phyloP scores from a whole-genome alignment of 1,139 yeast species.

The Magnusiomyces sp. region DNA sequence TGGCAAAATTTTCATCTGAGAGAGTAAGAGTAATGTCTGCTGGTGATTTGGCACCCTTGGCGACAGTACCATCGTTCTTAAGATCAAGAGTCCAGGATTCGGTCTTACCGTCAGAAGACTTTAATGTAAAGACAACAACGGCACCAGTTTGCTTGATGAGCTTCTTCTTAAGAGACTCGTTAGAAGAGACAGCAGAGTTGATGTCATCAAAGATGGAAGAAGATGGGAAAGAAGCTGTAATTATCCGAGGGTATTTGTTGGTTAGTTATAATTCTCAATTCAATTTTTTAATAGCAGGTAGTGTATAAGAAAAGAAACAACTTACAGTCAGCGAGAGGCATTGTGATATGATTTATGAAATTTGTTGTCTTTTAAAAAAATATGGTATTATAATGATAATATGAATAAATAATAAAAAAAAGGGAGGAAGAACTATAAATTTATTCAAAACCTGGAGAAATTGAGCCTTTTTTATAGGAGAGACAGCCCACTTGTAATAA shows the following conservation, averaged over 20 bases:
- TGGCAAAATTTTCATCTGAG: constrained; percentile 52
- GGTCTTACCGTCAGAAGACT: constrained; percentile 57
- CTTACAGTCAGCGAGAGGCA: constrained; percentile 2
- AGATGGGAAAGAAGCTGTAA: constrained; percentile 32
- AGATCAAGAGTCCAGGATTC: constrained; percentile 67
- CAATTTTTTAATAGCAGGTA: background rate
- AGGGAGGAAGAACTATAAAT: no score
- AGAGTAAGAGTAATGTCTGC: constrained; percentile 61
- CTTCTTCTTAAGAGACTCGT: constrained; percentile 28
- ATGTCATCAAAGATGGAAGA: constrained; percentile 35
- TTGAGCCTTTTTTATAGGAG: no score
- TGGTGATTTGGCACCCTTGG: constrained; percentile 37
- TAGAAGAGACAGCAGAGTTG: constrained; percentile 24
- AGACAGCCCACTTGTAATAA: no score
- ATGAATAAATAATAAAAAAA: no score
- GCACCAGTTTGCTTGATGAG: constrained; percentile 47
- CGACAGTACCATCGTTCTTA: constrained; percentile 52
- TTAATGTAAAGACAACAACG: constrained; percentile 57
- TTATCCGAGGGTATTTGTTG: no score
- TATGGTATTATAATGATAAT: no score
- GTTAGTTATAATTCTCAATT: background rate
- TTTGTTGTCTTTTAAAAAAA: no score
- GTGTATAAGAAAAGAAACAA: constrained; percentile 10
- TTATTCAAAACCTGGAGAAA: no score
- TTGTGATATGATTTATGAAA: no score